phyloP scores from a whole-genome alignment of 345 rosid species.

The Pistacia vera region DNA sequence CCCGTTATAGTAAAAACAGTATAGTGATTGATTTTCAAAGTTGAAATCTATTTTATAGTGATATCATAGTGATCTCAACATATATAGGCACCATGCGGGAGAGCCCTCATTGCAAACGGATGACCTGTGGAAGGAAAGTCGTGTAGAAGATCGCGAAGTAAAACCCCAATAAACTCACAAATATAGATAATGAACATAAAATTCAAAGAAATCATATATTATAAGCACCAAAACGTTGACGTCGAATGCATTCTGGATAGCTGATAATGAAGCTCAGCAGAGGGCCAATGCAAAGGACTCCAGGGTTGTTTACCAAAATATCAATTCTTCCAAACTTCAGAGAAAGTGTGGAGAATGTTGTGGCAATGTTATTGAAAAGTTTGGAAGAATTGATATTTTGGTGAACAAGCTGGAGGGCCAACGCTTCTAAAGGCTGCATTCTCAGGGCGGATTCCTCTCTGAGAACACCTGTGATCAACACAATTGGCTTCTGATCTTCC shows the following conservation, averaged over 20 bases:
- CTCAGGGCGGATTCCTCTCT: constrained; percentile 72
- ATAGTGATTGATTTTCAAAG: no score
- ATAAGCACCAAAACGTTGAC: constrained; percentile 69
- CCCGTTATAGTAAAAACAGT: no score
- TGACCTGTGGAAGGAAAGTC: no score
- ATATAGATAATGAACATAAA: no score
- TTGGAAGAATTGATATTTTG: constrained; percentile 71
- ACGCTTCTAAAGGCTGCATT: constrained; percentile 33
- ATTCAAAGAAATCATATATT: background rate
- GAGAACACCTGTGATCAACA: constrained; percentile 79
- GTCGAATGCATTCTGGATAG: constrained; percentile 58
- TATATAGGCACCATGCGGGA: no score
- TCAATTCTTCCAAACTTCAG: constrained; percentile 76
- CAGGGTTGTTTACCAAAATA: constrained; percentile 86
- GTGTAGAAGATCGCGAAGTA: no score
- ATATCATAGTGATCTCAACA: no score
- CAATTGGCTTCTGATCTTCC: constrained; percentile 49
- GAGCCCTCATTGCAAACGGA: no score
- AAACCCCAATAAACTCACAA: no score
- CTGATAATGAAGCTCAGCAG: constrained; percentile 65
- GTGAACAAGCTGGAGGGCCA: constrained; percentile 91
- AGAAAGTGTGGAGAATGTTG: constrained; percentile 51
- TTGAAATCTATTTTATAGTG: no score
- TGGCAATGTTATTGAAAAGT: constrained; percentile 53
- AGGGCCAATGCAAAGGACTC: constrained; percentile 82